Evolutionary conservation across 768 basidiomycete species (phyloP).

Genomic region (Rhizopogon sp.): DNA sequence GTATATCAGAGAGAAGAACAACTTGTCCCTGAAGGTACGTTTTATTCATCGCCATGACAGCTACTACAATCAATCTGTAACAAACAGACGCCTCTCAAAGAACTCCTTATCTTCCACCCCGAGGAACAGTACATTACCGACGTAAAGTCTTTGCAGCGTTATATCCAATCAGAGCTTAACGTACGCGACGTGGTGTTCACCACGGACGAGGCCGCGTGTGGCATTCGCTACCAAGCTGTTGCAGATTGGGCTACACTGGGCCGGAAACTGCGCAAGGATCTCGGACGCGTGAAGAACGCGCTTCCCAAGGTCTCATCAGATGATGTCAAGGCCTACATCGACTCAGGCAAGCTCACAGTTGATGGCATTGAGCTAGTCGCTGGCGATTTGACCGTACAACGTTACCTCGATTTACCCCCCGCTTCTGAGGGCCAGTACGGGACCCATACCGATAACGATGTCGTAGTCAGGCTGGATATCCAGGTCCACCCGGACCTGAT

Average conservation of each 20-base stretch:
- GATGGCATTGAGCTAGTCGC: slow-evolving; percentile 85
- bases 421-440: slow-evolving; percentile 59
- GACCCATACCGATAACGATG: slow-evolving; percentile 90
- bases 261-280: slow-evolving; percentile 87
- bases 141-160: slow-evolving; percentile 75
- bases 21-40: slow-evolving; percentile 81
- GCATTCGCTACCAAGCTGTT: slow-evolving; percentile 84
- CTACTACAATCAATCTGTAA: not conserved
- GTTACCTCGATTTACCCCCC: slow-evolving; percentile 79
- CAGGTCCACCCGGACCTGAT: slow-evolving; percentile 82
- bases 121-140: slow-evolving; percentile 81
- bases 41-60: not conserved
- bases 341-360: slow-evolving; percentile 73
- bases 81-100: slow-evolving; percentile 80
- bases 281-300: slow-evolving; percentile 83
- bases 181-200: slow-evolving; percentile 87
- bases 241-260: slow-evolving; percentile 97
- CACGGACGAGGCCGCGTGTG: slow-evolving; percentile 79
- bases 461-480: slow-evolving; percentile 90
- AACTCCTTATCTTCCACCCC: slow-evolving; percentile 91
- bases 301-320: slow-evolving; percentile 80
- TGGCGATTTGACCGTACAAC: slow-evolving; percentile 89
- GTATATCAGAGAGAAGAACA: slow-evolving; percentile 82
- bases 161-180: slow-evolving; percentile 94
- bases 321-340: slow-evolving; percentile 70